A percentile compares a stretch with the other conserved stretches of the same genome.
Evolutionary conservation across 2,329 filamentous ascomycete species (phyloP).

Genomic region (Coniella lustricola): DNA sequence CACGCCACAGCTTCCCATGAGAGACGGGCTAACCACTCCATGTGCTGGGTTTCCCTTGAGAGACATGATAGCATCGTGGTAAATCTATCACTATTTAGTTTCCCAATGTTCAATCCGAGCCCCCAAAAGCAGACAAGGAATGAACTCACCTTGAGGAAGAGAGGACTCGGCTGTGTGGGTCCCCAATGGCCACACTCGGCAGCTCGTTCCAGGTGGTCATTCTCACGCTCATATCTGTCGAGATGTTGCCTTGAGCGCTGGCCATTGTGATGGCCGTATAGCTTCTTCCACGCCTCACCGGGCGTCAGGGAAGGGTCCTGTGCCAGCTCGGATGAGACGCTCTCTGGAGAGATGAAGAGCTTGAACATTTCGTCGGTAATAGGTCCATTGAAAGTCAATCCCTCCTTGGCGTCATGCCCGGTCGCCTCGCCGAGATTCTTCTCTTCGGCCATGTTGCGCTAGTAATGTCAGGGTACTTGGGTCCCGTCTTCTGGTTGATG

Average conservation of each 20-base stretch:
- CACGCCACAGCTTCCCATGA: slow-evolving; percentile 50
- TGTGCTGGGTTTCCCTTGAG: slow-evolving; percentile 43
- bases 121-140: neutral
- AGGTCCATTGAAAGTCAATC: slow-evolving; percentile 13
- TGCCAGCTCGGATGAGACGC: slow-evolving; percentile 52
- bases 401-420: slow-evolving; percentile 5
- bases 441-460: neutral
- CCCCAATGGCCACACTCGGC: slow-evolving; percentile 62
- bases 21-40: slow-evolving; percentile 45
- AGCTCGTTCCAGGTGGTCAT: slow-evolving; percentile 46
- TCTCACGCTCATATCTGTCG: slow-evolving; percentile 19
- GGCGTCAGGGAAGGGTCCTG: slow-evolving; percentile 46
- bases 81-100: slow-evolving; percentile 39
- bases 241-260: slow-evolving; percentile 18
- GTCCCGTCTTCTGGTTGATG: too few relatives aligned
- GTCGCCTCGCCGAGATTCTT: slow-evolving; percentile 1
- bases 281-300: slow-evolving; percentile 44
- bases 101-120: neutral
- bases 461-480: neutral
- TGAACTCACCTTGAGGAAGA: slow-evolving; percentile 53
- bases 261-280: slow-evolving; percentile 37
- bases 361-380: slow-evolving; percentile 40
- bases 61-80: slow-evolving; percentile 55
- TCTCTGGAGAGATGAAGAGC: slow-evolving; percentile 45
- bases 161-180: slow-evolving; percentile 50